phyloP scores from a whole-genome alignment of 495 filamentous ascomycete species.

The Hyaloscypha bicolor region DNA sequence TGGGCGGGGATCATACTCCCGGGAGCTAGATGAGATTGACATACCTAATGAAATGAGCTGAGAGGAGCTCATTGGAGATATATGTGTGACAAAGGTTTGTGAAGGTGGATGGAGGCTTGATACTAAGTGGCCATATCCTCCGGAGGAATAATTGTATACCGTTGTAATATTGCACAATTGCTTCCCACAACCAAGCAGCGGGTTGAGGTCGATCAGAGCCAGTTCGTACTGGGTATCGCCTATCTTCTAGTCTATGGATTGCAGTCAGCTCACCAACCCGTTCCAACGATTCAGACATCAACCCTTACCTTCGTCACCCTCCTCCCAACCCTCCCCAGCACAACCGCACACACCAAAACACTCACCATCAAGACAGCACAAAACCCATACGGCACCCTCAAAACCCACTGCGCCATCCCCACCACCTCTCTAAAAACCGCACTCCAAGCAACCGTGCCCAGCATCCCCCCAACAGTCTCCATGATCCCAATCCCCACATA shows the following conservation, averaged over 20 bases:
- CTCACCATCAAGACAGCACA: constrained; percentile 2
- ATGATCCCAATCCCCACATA: constrained; percentile 19
- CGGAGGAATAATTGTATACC: no score
- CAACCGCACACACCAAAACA: not conserved
- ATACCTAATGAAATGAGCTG: not conserved
- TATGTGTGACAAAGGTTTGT: constrained; percentile 31
- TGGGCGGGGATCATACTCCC: constrained; percentile 38
- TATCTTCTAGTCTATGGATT: not conserved
- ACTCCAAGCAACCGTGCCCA: constrained; percentile 16
- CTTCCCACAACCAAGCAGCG: no score
- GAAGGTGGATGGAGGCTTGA: not conserved
- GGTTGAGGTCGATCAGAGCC: no score
- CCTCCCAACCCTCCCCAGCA: constrained; percentile 10
- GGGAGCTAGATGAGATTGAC: not conserved
- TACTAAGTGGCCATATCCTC: no score
- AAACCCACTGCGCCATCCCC: constrained; percentile 2
- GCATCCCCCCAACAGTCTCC: constrained; percentile 12
- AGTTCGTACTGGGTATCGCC: not conserved
- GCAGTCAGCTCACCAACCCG: not conserved
- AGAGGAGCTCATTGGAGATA: not conserved
- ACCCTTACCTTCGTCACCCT: not conserved
- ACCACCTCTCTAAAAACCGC: constrained; percentile 3
- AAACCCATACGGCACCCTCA: constrained; percentile 5
- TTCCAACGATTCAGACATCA: not conserved
- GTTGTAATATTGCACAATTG: no score